phyloP scores from a whole-genome alignment of 169 alveolate species.

The Eimeria necatrix region DNA sequence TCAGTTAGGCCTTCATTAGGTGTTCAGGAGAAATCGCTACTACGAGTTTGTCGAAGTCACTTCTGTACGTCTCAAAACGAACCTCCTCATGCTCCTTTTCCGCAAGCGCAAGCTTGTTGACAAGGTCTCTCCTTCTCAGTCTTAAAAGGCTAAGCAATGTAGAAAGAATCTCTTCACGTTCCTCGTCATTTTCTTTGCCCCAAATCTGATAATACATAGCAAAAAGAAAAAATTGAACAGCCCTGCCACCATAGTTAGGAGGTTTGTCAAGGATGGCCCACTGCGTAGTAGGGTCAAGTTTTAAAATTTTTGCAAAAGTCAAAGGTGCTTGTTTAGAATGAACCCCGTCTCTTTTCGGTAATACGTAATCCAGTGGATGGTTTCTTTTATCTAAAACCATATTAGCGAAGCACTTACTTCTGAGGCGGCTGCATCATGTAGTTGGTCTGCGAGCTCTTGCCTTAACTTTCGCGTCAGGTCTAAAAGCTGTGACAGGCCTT shows the following conservation, averaged over 20 bases:
- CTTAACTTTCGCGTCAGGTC: not conserved
- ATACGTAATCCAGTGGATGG: no score
- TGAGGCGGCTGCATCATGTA: slow-evolving; percentile 57
- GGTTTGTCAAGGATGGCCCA: not conserved
- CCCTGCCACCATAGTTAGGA: not conserved
- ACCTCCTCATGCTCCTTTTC: slow-evolving; percentile 60
- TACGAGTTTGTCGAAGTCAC: not conserved
- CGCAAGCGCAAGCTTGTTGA: slow-evolving; percentile 51
- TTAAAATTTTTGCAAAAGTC: no score
- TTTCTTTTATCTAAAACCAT: not conserved
- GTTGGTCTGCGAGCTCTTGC: slow-evolving; percentile 29
- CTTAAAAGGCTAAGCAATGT: slow-evolving; percentile 64
- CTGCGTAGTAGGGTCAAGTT: no score
- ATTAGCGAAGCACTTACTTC: not conserved
- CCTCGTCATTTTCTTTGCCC: slow-evolving; percentile 46
- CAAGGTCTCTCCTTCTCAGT: slow-evolving; percentile 35
- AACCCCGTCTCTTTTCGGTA: no score
- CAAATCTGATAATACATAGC: not conserved
- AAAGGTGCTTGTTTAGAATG: no score
- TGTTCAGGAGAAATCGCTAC: not conserved
- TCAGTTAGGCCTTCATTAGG: not conserved
- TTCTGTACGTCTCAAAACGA: not conserved
- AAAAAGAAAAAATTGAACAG: no score
- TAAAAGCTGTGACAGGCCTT: slow-evolving; percentile 54
- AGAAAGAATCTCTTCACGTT: slow-evolving; percentile 44